These are phyloP conservation scores for Colletotrichum lupini DNA, from an alignment of 2,329 filamentous ascomycete species.

Conservation along the genomic window DNA sequence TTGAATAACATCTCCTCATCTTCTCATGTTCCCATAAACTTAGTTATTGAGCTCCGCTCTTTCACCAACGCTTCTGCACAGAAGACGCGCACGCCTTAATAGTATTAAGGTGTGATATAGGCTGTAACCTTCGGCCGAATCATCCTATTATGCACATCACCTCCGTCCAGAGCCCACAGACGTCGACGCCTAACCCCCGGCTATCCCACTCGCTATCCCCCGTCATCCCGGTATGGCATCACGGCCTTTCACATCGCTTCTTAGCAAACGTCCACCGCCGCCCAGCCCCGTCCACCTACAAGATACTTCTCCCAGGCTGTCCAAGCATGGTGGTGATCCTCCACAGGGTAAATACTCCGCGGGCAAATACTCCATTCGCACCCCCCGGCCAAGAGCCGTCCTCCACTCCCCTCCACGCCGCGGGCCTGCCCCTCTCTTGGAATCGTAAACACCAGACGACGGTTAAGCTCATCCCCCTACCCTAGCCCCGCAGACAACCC, in stretches of 20 bases:
- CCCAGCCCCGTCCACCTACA: neutral
- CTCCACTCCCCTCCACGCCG: slow-evolving; percentile 18
- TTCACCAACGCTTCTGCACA: neutral
- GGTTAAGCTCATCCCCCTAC: slow-evolving; percentile 33
- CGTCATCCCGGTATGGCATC: slow-evolving; percentile 16
- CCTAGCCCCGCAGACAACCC: slow-evolving; percentile 22
- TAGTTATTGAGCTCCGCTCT: slow-evolving; percentile 22
- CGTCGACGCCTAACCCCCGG: slow-evolving; percentile 7
- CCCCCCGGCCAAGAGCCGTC: slow-evolving; percentile 10
- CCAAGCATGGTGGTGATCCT: slow-evolving; percentile 9
- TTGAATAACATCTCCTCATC: neutral
- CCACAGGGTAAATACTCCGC: slow-evolving; percentile 10
- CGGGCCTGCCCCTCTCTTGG: slow-evolving; percentile 17
- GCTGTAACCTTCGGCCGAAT: neutral
- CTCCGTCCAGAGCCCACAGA: slow-evolving; percentile 23
- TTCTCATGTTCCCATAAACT: slow-evolving; percentile 19
- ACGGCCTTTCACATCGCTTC: slow-evolving; percentile 20
- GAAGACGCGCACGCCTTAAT: slow-evolving; percentile 3
- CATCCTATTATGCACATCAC: slow-evolving; percentile 13
- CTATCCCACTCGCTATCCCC: slow-evolving; percentile 9
- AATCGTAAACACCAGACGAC: slow-evolving; percentile 34
- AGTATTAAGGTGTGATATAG: slow-evolving; percentile 9
- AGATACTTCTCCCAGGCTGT: neutral
- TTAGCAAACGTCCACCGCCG: neutral
- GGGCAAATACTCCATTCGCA: slow-evolving; percentile 18